Conservation (phyloP, 495 filamentous ascomycete species). For the Aspergillus bridgeri region DNA sequence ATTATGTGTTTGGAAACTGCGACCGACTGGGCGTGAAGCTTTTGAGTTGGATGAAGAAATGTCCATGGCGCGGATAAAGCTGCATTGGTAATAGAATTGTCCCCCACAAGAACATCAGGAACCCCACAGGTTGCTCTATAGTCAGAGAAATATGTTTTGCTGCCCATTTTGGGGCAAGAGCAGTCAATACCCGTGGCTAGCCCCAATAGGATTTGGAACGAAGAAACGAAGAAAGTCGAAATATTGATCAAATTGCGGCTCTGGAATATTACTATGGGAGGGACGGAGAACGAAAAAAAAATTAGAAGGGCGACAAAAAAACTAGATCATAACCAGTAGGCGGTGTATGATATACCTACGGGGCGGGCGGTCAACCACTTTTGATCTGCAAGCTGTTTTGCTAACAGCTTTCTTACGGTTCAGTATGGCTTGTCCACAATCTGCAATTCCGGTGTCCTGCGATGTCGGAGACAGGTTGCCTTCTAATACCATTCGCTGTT, state of each 20-base stretch:
- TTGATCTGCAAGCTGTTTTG: no score
- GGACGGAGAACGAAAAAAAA: not conserved
- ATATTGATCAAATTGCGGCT: not conserved
- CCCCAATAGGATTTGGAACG: not conserved
- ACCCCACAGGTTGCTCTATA: not conserved
- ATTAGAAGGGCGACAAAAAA: no score
- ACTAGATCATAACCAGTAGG: not conserved
- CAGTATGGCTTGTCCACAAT: no score
- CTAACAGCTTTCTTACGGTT: no score
- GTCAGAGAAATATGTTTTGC: not conserved
- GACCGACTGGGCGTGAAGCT: slow-evolving; percentile 62
- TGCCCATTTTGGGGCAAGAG: not conserved
- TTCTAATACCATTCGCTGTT: no score
- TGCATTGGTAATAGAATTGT: slow-evolving; percentile 19
- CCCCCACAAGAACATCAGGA: not conserved
- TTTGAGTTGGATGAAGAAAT: slow-evolving; percentile 66
- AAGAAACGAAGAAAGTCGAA: not conserved
- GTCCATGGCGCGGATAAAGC: slow-evolving; percentile 34
- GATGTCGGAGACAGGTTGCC: no score
- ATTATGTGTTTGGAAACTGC: slow-evolving; percentile 70
- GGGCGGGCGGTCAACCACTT: no score
- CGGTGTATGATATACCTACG: not conserved
- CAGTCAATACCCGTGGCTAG: not conserved
- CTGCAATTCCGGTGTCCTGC: no score
- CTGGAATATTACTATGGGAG: not conserved